A percentile compares a stretch with the other conserved stretches of the same genome.
phyloP scores from a whole-genome alignment of 208 protist species.

The Crithidia bombi region DNA sequence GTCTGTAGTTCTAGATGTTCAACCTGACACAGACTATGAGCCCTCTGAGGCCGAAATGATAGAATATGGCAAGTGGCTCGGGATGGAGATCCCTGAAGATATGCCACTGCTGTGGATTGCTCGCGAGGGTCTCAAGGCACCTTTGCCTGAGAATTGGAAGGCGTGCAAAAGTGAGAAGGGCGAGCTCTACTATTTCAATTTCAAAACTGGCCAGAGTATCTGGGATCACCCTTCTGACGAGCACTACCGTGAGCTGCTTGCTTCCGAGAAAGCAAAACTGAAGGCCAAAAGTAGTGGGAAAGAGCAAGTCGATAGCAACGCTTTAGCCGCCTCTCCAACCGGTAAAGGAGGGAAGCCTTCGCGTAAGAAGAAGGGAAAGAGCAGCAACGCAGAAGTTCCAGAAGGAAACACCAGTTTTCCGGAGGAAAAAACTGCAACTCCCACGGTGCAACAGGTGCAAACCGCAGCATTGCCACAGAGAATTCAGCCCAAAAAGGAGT shows the following conservation, averaged over 20 bases:
- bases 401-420: constrained; percentile 9
- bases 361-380: constrained; percentile 36
- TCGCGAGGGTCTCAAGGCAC: constrained; percentile 93
- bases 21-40: constrained; percentile 88
- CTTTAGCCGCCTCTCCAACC: background rate
- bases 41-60: constrained; percentile 91
- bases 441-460: constrained; percentile 16
- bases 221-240: constrained; percentile 97
- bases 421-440: background rate
- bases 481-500: constrained; percentile 34
- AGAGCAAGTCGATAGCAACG: constrained; percentile 32
- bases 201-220: constrained; percentile 89
- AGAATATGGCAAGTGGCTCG: constrained; percentile 96
- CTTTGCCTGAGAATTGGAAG: constrained; percentile 95
- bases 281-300: constrained; percentile 33
- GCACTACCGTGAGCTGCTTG: constrained; percentile 90
- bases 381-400: background rate
- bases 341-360: constrained; percentile 12
- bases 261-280: constrained; percentile 49
- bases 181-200: constrained; percentile 97
- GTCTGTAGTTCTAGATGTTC: constrained; percentile 87
- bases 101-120: constrained; percentile 94
- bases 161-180: constrained; percentile 92
- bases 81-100: constrained; percentile 93
- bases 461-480: constrained; percentile 7